A percentile compares a stretch with the other conserved stretches of the same genome.
phyloP scores from a whole-genome alignment of 129 eudicot species.

The Chrysanthemum lavandulifolium region DNA sequence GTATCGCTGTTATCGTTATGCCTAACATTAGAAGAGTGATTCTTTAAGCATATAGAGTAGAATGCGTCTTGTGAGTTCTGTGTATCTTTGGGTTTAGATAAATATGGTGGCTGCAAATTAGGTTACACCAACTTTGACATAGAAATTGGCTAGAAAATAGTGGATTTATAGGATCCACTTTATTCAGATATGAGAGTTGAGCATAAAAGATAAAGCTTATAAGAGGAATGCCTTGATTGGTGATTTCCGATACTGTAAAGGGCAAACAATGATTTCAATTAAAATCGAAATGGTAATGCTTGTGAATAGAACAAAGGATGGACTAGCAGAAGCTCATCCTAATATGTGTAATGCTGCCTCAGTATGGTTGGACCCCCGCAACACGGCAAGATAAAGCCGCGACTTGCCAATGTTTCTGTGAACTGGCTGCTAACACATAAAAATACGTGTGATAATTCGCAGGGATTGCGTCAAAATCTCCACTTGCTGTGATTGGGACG shows the following conservation, averaged over 20 bases:
- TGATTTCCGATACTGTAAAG: neutral
- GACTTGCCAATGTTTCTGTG: too few relatives aligned
- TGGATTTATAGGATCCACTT: neutral
- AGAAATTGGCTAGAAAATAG: neutral
- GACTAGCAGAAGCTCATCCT: too few relatives aligned
- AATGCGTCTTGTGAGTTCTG: neutral
- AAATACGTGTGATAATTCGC: constrained; percentile 9
- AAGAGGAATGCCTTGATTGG: neutral
- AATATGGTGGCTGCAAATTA: too few relatives aligned
- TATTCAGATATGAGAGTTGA: too few relatives aligned
- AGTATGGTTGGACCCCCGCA: too few relatives aligned
- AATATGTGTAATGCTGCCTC: too few relatives aligned
- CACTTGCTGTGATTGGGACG: constrained; percentile 77
- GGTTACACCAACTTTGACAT: constrained; percentile 5
- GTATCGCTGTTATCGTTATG: constrained; percentile 3
- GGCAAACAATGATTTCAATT: neutral
- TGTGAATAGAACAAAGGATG: too few relatives aligned
- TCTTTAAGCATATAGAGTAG: too few relatives aligned
- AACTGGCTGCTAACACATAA: neutral
- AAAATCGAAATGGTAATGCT: too few relatives aligned
- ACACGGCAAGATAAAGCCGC: too few relatives aligned
- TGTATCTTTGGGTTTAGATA: constrained; percentile 27
- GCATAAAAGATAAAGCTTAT: neutral
- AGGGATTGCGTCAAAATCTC: constrained; percentile 83
- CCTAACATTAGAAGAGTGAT: too few relatives aligned